Evolutionary conservation across 1,284 basidiomycete genomes (phyloP).

Genomic region (Volvariella surrecta): DNA sequence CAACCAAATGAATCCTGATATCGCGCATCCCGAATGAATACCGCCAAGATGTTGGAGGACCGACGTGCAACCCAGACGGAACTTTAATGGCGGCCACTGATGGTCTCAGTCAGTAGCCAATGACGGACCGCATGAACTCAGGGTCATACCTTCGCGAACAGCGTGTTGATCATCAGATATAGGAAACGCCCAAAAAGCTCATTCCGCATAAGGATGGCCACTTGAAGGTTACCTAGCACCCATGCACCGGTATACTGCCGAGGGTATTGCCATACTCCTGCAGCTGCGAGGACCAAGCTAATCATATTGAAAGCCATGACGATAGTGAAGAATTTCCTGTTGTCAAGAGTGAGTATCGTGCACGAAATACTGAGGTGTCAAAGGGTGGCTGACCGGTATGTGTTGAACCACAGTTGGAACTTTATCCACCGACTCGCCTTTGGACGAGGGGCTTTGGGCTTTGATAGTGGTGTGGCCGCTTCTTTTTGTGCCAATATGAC

Average conservation of each 20-base stretch:
- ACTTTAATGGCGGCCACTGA: conserved; percentile 58
- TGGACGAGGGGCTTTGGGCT: conserved; percentile 8
- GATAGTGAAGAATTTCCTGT: conserved; percentile 53
- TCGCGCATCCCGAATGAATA: conserved; percentile 64
- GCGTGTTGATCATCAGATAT: conserved; percentile 47
- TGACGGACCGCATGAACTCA: background rate
- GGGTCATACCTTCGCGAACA: conserved; percentile 50
- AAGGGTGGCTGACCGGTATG: conserved; percentile 38
- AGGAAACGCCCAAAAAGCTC: conserved; percentile 55
- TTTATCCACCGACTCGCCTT: conserved; percentile 34
- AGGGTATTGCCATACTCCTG: conserved; percentile 49
- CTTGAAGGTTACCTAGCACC: conserved; percentile 48
- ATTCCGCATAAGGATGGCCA: conserved; percentile 46
- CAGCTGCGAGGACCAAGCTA: conserved; percentile 40
- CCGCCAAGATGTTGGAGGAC: conserved; percentile 60
- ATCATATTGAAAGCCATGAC: conserved; percentile 42
- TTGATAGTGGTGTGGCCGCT: conserved; percentile 13
- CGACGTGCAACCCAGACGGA: conserved; percentile 54
- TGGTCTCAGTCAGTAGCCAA: conserved; percentile 4
- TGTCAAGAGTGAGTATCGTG: background rate
- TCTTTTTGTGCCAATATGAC: background rate
- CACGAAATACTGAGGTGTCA: background rate
- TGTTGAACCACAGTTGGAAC: conserved; percentile 59
- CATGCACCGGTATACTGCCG: conserved; percentile 50
- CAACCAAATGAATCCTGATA: conserved; percentile 55